Evolutionary conservation across 495 filamentous ascomycete species (phyloP).

Genomic region (Ramalina peruviana): DNA sequence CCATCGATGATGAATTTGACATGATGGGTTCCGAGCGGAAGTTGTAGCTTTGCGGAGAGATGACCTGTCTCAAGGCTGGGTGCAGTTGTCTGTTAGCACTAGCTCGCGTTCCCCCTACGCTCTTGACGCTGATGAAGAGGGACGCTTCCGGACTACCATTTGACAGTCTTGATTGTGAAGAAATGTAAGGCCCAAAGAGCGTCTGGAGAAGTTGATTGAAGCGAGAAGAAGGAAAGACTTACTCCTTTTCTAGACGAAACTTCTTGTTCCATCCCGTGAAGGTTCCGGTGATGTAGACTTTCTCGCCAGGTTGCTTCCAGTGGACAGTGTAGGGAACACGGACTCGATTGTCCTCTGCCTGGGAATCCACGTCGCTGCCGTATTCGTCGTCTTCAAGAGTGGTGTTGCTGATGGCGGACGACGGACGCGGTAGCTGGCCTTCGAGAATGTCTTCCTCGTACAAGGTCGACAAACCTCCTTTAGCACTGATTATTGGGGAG

Average conservation of each 20-base stretch:
- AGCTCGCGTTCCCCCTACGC: neutral
- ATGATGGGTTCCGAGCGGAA: conserved; percentile 89
- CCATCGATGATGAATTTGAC: conserved; percentile 91
- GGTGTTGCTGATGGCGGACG: conserved; percentile 51
- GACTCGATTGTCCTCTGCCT: conserved; percentile 35
- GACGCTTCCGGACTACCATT: neutral
- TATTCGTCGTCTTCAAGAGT: conserved; percentile 70
- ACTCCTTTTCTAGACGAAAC: conserved; percentile 72
- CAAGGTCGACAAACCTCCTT: conserved; percentile 29
- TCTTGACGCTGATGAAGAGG: neutral
- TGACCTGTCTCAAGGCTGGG: conserved; percentile 28
- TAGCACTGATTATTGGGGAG: conserved; percentile 62
- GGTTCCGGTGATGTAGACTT: conserved; percentile 91
- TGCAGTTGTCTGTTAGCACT: conserved; percentile 10
- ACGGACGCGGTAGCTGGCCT: conserved; percentile 40
- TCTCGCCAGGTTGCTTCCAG: conserved; percentile 67
- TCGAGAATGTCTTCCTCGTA: conserved; percentile 26
- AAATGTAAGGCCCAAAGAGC: too few relatives aligned
- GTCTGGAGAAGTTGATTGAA: neutral
- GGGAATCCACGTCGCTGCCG: conserved; percentile 52
- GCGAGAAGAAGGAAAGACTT: conserved; percentile 24
- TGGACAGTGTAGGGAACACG: conserved; percentile 70
- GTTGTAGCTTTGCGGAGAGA: conserved; percentile 60
- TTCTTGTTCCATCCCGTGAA: conserved; percentile 94
- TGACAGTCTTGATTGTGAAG: neutral